Evolutionary conservation across 1,284 basidiomycete species (phyloP).

Genomic region (Lentinula novae-zelandiae): DNA sequence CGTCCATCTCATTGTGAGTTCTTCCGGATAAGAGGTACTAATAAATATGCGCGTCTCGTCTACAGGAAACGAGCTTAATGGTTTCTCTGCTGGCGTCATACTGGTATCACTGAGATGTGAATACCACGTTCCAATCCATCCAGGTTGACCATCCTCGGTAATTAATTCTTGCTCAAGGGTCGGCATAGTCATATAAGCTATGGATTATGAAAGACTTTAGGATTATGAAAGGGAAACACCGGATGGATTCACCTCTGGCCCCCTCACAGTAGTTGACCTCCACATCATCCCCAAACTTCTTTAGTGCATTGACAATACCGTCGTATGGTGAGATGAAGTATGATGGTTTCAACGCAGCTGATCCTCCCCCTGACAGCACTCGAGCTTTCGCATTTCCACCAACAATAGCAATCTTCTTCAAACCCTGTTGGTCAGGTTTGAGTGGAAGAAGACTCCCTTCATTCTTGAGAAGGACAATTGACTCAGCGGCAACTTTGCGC

Average conservation of each 20-base stretch:
- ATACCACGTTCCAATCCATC: slow-evolving; percentile 64
- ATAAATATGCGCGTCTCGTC: slow-evolving; percentile 71
- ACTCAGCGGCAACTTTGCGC: slow-evolving; percentile 57
- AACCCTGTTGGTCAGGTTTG: slow-evolving; percentile 29
- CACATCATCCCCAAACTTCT: slow-evolving; percentile 33
- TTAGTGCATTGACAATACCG: slow-evolving; percentile 55
- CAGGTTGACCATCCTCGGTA: slow-evolving; percentile 51
- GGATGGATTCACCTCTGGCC: slow-evolving; percentile 20
- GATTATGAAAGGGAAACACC: background rate
- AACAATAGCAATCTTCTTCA: slow-evolving; percentile 72
- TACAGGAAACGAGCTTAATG: slow-evolving; percentile 42
- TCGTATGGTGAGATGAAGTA: slow-evolving; percentile 73
- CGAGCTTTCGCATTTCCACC: slow-evolving; percentile 72
- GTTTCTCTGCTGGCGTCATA: slow-evolving; percentile 42
- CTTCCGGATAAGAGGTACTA: slow-evolving; percentile 47
- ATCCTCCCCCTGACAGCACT: slow-evolving; percentile 73
- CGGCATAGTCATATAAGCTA: slow-evolving; percentile 60
- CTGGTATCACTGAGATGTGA: slow-evolving; percentile 54
- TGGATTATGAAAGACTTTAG: background rate
- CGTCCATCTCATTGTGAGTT: slow-evolving; percentile 59
- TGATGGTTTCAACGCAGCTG: slow-evolving; percentile 68
- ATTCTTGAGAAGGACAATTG: slow-evolving; percentile 78
- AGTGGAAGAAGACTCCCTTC: slow-evolving; percentile 58
- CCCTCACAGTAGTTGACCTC: slow-evolving; percentile 49
- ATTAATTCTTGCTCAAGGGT: slow-evolving; percentile 62